Evolutionary conservation across 2,329 filamentous ascomycete species (phyloP), one percentile per base, ranked within the genome.

Genomic region (Ceratocystis diversiconidia): DNA sequence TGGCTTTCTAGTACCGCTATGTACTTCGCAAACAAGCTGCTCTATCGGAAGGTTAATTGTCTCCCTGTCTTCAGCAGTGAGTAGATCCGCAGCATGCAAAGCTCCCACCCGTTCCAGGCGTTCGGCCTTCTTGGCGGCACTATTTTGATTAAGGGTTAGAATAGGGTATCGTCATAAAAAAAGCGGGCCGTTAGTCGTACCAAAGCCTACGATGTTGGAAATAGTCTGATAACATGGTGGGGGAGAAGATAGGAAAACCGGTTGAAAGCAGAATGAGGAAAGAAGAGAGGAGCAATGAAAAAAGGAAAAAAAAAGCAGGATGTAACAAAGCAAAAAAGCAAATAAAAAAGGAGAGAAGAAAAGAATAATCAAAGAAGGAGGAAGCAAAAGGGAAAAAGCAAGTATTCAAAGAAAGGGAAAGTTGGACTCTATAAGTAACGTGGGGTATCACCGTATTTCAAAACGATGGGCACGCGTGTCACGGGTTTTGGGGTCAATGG

Each of bases 1-100:
- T 0, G 92, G 86, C 12, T 82, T 80, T 61, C 85, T 78, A 64
- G 79, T 76, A 57, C 85, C 82, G n/a, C 83, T 81, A 41, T 92
- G 89, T 2, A 96, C 88, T 76, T 87, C 83, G 68, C 85, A 76
- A 5, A 96, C 91, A 2, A 96, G 83, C 66, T 88, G 80, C 69
- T 87, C 84, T 68, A 96, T 94, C 15, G 90, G 84, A 68, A 83
- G 85, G 67, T 85, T 78, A 66, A 96, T 79, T 64, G 90, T 86
- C 2, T 80, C 77, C 61, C 82, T 80, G 70, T 96, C 90, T 48
- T 79, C 70, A 0, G 79, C 70, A 2, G 85, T 85, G 68, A 95
- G 81, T 1, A 85, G 79, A 19, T 77, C 80, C 65, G 83, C 85
- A 17, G 77, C 73, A 1, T 80, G 75, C 5, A 96, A 82, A 5